Conservation (phyloP, 2,329 filamentous ascomycete genomes). For the Neopestalotiopsis clavispora region DNA sequence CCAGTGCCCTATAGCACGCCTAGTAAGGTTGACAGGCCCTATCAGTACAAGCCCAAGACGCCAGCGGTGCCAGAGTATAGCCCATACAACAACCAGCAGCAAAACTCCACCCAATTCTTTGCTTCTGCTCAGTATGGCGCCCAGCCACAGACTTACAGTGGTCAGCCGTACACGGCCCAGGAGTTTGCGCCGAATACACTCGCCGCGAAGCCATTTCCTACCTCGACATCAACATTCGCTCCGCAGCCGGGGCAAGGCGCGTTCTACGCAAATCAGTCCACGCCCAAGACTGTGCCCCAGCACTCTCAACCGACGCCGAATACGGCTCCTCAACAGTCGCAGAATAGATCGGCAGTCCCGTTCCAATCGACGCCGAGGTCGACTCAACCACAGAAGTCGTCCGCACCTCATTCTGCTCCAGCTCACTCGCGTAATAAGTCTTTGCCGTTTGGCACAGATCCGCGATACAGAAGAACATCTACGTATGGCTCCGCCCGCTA, state of each 20-base stretch:
- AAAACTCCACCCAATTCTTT: background rate
- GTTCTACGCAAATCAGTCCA: slow-evolving; percentile 17
- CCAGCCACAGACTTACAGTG: slow-evolving; percentile 18
- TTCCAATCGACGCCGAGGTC: slow-evolving; percentile 11
- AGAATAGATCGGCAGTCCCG: background rate
- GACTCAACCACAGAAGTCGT: slow-evolving; percentile 6
- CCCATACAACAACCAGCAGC: slow-evolving; percentile 20
- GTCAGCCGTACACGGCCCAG: slow-evolving; percentile 36
- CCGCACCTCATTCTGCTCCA: slow-evolving; percentile 20
- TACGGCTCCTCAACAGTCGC: background rate
- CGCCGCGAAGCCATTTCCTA: slow-evolving; percentile 21
- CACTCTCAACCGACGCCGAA: slow-evolving; percentile 19
- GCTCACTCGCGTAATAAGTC: slow-evolving; percentile 33
- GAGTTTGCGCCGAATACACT: slow-evolving; percentile 37
- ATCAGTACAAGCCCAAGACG: slow-evolving; percentile 39
- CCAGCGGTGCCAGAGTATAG: slow-evolving; percentile 29
- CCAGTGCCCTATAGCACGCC: slow-evolving; percentile 26
- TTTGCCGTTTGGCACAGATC: slow-evolving; percentile 34
- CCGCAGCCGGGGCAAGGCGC: slow-evolving; percentile 1
- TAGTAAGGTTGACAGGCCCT: slow-evolving; percentile 36
- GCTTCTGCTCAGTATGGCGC: background rate
- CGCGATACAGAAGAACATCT: slow-evolving; percentile 37
- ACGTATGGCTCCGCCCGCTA: slow-evolving; percentile 36
- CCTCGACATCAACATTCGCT: slow-evolving; percentile 18
- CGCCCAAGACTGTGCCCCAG: slow-evolving; percentile 17